phyloP scores from a whole-genome alignment of 768 basidiomycete species.

The Pulveroboletus sp. region DNA sequence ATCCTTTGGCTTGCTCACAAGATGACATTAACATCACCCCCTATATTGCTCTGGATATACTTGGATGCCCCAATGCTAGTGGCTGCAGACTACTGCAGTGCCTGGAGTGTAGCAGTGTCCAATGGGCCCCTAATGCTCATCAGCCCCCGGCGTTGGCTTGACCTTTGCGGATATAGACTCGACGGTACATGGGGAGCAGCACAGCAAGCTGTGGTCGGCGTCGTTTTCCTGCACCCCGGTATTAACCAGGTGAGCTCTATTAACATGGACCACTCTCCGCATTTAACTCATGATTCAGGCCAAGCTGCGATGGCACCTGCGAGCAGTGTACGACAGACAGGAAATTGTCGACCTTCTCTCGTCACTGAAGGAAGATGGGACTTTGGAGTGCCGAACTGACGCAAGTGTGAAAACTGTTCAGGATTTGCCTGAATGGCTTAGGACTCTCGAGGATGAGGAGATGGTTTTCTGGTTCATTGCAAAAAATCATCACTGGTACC shows the following conservation, averaged over 20 bases:
- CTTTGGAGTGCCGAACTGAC: constrained; percentile 30
- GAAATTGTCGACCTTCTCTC: constrained; percentile 63
- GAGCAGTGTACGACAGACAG: constrained; percentile 69
- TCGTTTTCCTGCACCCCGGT: constrained; percentile 67
- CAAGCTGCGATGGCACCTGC: constrained; percentile 68
- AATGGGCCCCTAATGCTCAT: constrained; percentile 40
- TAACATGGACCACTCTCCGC: constrained; percentile 1
- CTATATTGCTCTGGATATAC: constrained; percentile 66
- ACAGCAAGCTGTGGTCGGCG: constrained; percentile 59
- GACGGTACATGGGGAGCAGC: constrained; percentile 69
- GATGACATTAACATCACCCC: constrained; percentile 45
- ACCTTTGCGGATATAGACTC: constrained; percentile 59
- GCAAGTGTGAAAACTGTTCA: constrained; percentile 3
- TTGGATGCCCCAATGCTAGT: constrained; percentile 54
- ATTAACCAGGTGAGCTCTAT: constrained; percentile 55
- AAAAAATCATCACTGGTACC: constrained; percentile 61
- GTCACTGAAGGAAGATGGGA: constrained; percentile 50
- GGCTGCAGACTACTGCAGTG: constrained; percentile 43
- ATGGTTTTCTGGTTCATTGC: constrained; percentile 55
- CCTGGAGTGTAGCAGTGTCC: constrained; percentile 57
- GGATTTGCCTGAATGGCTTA: constrained; percentile 24
- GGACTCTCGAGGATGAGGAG: constrained; percentile 48
- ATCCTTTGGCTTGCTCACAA: constrained; percentile 34
- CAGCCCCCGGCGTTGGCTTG: constrained; percentile 74
- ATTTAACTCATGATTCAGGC: constrained; percentile 35